These are phyloP conservation scores for Didymella glomerata DNA, from an alignment of 2,329 filamentous ascomycete genomes.

Conservation along the genomic window DNA sequence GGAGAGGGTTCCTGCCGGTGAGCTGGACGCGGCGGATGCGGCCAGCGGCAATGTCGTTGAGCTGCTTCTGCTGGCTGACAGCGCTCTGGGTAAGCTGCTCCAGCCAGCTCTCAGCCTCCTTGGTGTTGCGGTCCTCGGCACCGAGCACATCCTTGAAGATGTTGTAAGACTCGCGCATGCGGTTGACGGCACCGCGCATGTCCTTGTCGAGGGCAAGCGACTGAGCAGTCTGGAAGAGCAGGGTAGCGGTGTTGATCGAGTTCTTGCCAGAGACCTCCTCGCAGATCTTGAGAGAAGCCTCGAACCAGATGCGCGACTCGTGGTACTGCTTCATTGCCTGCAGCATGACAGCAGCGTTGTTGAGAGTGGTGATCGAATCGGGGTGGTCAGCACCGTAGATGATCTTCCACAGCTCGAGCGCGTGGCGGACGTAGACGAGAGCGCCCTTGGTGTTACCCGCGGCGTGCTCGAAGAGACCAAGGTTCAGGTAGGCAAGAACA, in stretches of 20 bases:
- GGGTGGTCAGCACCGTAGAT: conserved; percentile 94
- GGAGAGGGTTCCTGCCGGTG: conserved; percentile 62
- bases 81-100: conserved; percentile 96
- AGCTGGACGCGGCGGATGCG: conserved; percentile 76
- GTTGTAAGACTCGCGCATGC: conserved; percentile 96
- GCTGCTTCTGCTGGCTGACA: conserved; percentile 91
- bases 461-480: conserved; percentile 92
- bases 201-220: conserved; percentile 95
- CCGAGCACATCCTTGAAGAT: conserved; percentile 91
- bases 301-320: conserved; percentile 96
- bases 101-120: conserved; percentile 96
- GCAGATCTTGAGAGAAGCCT: conserved; percentile 87
- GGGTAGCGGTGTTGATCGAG: conserved; percentile 90
- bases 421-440: conserved; percentile 89
- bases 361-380: conserved; percentile 97
- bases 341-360: conserved; percentile 98
- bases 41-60: conserved; percentile 81
- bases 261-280: conserved; percentile 88
- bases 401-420: conserved; percentile 94
- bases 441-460: conserved; percentile 88
- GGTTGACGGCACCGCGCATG: conserved; percentile 86
- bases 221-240: conserved; percentile 96
- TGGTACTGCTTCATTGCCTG: conserved; percentile 94
- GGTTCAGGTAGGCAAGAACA: conserved; percentile 92
- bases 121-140: conserved; percentile 93